phyloP scores from a whole-genome alignment of 108 stramenopile species.

The Nitzschia sp. region DNA sequence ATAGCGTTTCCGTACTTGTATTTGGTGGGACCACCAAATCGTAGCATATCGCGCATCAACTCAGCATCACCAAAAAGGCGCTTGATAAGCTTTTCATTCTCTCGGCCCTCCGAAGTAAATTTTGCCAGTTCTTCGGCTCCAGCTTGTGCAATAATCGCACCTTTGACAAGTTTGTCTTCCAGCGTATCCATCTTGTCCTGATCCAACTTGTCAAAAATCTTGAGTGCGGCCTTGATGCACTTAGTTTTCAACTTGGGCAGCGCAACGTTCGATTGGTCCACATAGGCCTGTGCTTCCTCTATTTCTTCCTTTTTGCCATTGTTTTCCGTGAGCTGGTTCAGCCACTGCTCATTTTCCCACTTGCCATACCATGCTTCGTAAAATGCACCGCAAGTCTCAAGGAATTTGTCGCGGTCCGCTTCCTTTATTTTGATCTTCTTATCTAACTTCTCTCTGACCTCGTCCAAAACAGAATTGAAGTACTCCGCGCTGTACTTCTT shows the following conservation, averaged over 20 bases:
- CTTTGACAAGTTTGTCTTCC: constrained; percentile 38
- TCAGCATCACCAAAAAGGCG: constrained; percentile 26
- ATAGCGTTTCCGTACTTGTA: constrained; percentile 47
- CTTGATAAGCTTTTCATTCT: constrained; percentile 35
- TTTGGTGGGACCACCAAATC: constrained; percentile 35
- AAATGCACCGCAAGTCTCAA: constrained; percentile 15
- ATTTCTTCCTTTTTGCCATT: constrained; percentile 24
- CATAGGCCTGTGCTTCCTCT: constrained; percentile 19
- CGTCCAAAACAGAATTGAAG: constrained; percentile 28
- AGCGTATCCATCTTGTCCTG: constrained; percentile 19
- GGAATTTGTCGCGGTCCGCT: constrained; percentile 24
- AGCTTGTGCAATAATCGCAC: constrained; percentile 38
- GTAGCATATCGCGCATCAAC: constrained; percentile 42
- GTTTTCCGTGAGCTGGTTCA: constrained; percentile 23
- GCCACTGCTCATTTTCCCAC: constrained; percentile 27
- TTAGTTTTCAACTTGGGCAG: constrained; percentile 16
- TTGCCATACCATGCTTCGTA: constrained; percentile 32
- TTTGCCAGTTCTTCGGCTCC: constrained; percentile 27
- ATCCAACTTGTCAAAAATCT: constrained; percentile 31
- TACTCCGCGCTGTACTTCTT: constrained; percentile 33
- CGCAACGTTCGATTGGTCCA: constrained; percentile 7
- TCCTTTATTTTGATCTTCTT: constrained; percentile 31
- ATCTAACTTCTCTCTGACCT: constrained; percentile 23
- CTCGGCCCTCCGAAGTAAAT: constrained; percentile 22
- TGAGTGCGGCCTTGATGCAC: constrained; percentile 27